Base-by-base conservation (phyloP, 768 basidiomycete genomes). In the Boletus reticuloceps region DNA sequence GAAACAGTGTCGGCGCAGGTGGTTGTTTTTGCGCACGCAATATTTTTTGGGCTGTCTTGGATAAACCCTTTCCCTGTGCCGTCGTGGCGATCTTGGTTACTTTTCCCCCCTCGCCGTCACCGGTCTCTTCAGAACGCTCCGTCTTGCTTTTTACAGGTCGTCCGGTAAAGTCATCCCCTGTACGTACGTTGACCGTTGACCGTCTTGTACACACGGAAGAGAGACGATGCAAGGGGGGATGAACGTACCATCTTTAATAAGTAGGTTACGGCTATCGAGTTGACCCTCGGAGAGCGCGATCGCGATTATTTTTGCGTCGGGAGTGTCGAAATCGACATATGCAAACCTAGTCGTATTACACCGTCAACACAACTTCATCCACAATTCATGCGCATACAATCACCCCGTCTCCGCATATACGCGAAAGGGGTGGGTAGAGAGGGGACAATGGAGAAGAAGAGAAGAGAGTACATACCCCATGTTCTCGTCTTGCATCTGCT, bases 291-390 rank as follows among this genome's bases (percentile, higher is more conserved):
- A 92, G 41, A 88, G 75, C 5, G 83, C 77, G 58, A 98, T 89
- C 31, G 94, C 96, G 41, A 79, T 74, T 5, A 64, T 66, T 66
- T 96, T 91, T 13, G 82, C 85, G 32, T 94, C 91, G 0, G 80
- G 73, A 2, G 86, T 86, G 4, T 84, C 80, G 69, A 98, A 97
- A 73, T 98, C 96, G 55, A 98, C 89, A 74, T 98, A 98, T 37
- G 97, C 97, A 70, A 94, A 99, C 38, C 96, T 98, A 55, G 43
- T 31, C 19, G 10, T 40, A 32, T 32, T 9, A 22, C 25, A 52
- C 31, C 49, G 58, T 58, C 53, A 25, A 64, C n/a, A 38, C 47
- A 45, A 53, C 16, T 12, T 20, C 10, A 12, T 53, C n/a, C 37
- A 55, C 13, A 47, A 12, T 6, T 6, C 9, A 31, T 13, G 14